Base-by-base conservation (phyloP, 106 monocot genomes). In the Phalaenopsis equestris region DNA sequence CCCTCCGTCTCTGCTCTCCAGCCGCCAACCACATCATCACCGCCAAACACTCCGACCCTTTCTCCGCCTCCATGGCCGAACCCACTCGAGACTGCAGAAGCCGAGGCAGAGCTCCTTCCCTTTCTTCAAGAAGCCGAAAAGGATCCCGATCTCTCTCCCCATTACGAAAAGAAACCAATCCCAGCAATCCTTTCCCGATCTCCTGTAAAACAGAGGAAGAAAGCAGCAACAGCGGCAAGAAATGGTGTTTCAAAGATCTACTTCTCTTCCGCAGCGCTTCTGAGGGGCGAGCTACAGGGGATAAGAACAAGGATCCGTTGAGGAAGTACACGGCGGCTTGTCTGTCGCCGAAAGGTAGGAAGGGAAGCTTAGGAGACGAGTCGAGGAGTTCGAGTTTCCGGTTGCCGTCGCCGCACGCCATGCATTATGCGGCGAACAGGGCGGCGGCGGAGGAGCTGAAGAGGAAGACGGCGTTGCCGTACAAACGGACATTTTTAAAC, bases 81-180 rank as follows among this genome's bases (percentile, higher is more conserved):
- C 46, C 77, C 58, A 7, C 79, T 81, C 67, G 49, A 17, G 55
- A 30, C 75, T n/a, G 12, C 21, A 21, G 76, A 76, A 9, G 24
- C 1, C 41, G 76, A 49, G 14, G 5, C 24, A 47, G 76, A 19
- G 49, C 24, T 1, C 4, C 76, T 24, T 52, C 48, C 19, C 11
- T n/a, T 23, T 11, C 49, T 48, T 52, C 76, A 16, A 55, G 81
- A 76, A 83, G 81, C 72, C 67, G 89, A 56, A 89, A 85, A 38
- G 85, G 74, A 9, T 86, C 89, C 47, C 78, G 86, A 23, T 89
- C 89, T 2, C 85, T 87, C 23, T 85, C 87, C n/a, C 87, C 87
- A 2, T 47, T 86, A 11, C 78, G 70, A 39, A 39, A 39, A 15
- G 70, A 36, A 14, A 39, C 38, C 76, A 8, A 14, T 74, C 15